Percentiles rank a stretch among this genome's conserved stretches.
Evolutionary conservation across 345 rosid genomes (phyloP).

Genomic region (Zanthoxylum bungeanum): DNA sequence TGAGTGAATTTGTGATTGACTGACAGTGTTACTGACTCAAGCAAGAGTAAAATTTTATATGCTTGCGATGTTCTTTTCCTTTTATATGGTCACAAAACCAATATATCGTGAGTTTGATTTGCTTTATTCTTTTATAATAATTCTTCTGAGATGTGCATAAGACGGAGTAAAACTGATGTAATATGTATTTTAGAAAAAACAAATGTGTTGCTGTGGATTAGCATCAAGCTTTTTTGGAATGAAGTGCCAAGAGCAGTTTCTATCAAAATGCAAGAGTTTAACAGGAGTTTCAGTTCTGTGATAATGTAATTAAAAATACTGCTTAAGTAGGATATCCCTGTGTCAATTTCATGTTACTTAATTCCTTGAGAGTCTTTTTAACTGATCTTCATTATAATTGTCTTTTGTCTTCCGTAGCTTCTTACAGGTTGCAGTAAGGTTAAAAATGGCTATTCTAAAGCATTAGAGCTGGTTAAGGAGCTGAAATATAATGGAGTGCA

Average conservation of each 20-base stretch:
- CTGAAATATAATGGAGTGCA: conserved; percentile 47
- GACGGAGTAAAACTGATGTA: not conserved
- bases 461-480: conserved; percentile 69
- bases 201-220: not conserved
- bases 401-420: conserved; percentile 48
- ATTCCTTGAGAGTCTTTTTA: not conserved
- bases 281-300: not conserved
- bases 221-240: not conserved
- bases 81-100: not conserved
- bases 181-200: not conserved
- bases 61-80: not conserved
- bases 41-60: not conserved
- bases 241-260: not conserved
- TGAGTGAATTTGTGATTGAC: too few species aligned
- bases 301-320: not conserved
- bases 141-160: not conserved
- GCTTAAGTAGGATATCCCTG: not conserved
- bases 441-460: conserved; percentile 61
- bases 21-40: too few species aligned
- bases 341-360: not conserved
- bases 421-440: conserved; percentile 85
- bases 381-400: conserved; percentile 14
- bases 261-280: not conserved
- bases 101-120: not conserved
- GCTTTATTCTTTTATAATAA: not conserved